Conservation (phyloP, 345 rosid genomes). For the Mercurialis annua region DNA sequence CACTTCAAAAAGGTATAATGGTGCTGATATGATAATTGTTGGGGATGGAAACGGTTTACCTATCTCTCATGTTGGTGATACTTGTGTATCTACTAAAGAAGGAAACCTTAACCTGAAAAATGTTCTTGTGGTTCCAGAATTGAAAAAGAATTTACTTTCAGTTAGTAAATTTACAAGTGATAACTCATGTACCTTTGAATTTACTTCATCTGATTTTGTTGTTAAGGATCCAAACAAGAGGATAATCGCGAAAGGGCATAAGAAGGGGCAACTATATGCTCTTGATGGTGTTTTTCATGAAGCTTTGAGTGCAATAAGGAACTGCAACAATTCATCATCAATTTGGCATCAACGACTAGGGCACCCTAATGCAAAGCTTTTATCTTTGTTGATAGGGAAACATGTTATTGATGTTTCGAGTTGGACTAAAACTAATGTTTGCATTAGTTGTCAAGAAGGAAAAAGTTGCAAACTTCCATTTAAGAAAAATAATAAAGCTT, state of each 20-base stretch:
- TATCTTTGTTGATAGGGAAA: too few relatives aligned
- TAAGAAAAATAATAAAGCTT: too few relatives aligned
- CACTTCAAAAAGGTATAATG: not conserved
- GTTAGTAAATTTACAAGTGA: not conserved
- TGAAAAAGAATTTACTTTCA: not conserved
- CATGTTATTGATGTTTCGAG: not conserved
- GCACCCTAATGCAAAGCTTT: too few relatives aligned
- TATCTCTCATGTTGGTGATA: not conserved
- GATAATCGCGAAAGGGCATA: not conserved
- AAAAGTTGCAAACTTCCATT: not conserved
- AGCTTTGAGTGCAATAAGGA: slow-evolving; percentile 7
- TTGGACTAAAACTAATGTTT: not conserved
- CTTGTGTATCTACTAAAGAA: not conserved
- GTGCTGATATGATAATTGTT: not conserved
- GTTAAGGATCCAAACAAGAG: not conserved
- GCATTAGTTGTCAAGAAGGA: not conserved
- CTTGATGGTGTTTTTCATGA: not conserved
- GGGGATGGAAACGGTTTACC: not conserved
- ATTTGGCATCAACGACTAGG: not conserved
- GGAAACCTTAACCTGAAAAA: not conserved
- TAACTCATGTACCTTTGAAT: not conserved
- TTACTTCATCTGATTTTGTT: not conserved
- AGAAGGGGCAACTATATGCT: not conserved
- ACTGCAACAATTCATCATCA: not conserved
- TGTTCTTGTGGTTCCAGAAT: not conserved